These are phyloP conservation scores for Peniophora sp. DNA, from an alignment of 1,284 basidiomycete genomes.

Conservation along the genomic window DNA sequence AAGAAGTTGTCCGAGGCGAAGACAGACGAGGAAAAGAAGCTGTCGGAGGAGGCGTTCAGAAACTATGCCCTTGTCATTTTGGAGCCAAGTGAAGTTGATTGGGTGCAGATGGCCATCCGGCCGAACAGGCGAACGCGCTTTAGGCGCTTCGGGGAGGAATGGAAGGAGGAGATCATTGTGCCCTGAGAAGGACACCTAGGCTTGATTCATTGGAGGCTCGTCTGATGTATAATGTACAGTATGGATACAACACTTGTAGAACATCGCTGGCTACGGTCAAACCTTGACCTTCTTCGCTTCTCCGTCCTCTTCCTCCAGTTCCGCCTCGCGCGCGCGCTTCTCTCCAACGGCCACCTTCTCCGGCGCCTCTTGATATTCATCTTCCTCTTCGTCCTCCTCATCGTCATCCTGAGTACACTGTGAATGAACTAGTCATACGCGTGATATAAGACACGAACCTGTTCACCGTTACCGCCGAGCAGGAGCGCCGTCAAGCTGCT, in stretches of 20 bases:
- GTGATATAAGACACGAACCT: slow-evolving; percentile 6
- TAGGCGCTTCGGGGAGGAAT: slow-evolving; percentile 26
- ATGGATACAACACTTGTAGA: neutral
- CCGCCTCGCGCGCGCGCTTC: slow-evolving; percentile 32
- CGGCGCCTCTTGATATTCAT: slow-evolving; percentile 28
- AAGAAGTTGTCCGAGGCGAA: slow-evolving; percentile 28
- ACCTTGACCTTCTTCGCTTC: slow-evolving; percentile 1
- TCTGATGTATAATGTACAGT: neutral
- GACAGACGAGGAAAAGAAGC: slow-evolving; percentile 31
- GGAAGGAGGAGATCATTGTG: slow-evolving; percentile 48
- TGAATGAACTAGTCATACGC: neutral
- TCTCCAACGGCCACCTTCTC: slow-evolving; percentile 19
- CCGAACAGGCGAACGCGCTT: slow-evolving; percentile 54
- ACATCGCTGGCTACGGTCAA: neutral
- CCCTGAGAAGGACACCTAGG: slow-evolving; percentile 32
- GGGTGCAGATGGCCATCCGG: slow-evolving; percentile 42
- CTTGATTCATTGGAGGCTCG: neutral
- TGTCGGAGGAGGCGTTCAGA: slow-evolving; percentile 40
- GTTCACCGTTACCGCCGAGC: slow-evolving; percentile 7
- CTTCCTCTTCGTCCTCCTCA: slow-evolving; percentile 21
- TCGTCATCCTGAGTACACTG: neutral
- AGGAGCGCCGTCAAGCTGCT: slow-evolving; percentile 19
- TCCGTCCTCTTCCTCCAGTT: slow-evolving; percentile 22
- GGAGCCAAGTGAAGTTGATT: slow-evolving; percentile 58
- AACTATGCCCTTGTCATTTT: slow-evolving; percentile 62